Evolutionary conservation across 2,329 filamentous ascomycete species (phyloP), one percentile per base, ranked within the genome.

Genomic region (Botrytis pseudocinerea): DNA sequence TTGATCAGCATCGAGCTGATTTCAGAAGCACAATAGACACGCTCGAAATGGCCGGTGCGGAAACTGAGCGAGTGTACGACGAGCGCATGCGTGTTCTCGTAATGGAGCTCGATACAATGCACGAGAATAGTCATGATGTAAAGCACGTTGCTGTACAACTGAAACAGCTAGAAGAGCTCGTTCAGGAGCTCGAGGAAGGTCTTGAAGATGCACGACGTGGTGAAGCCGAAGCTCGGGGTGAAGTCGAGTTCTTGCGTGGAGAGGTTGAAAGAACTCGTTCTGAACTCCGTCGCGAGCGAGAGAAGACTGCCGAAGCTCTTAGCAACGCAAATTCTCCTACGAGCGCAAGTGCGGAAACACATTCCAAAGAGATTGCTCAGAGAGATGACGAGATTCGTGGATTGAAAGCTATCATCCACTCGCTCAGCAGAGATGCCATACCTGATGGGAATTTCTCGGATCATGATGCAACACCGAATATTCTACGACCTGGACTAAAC

Each of bases 21-120:
- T 99, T 99, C 83, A 88, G 96, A 77, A 97, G 93, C 82, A 99
- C 96, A 28, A 96, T 99, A 75, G 96, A 99, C 83, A 97, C 95
- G 0, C 86, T 99, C 69, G 96, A 99, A 82, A 89, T 98, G 84
- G 97, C 96, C 3, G 97, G 94, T 80, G 93, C 94, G 0, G 96
- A 99, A 84, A 99, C 96, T 0, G 93, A 98, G 83, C 89, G 95
- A 40, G 95, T 99, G 22, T 99, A 99, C 81, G 96, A 99, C 81
- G 92, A 94, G 82, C 93, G 93, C 83, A 93, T 98, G 75, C 92
- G 95, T 78, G 93, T 94, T 79, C 83, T 99, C 59, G 88, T 96
- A 83, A 88, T 91, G 74, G 95, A 98, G 79, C 87, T 97, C 42
- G 89, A 91, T 70, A 94, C 97, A 73, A 85, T 96, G 4, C 92